A percentile compares a stretch with the other conserved stretches of the same genome.
Conservation (phyloP, 805 yeast genomes). For the Wickerhamiella bombiphila region DNA sequence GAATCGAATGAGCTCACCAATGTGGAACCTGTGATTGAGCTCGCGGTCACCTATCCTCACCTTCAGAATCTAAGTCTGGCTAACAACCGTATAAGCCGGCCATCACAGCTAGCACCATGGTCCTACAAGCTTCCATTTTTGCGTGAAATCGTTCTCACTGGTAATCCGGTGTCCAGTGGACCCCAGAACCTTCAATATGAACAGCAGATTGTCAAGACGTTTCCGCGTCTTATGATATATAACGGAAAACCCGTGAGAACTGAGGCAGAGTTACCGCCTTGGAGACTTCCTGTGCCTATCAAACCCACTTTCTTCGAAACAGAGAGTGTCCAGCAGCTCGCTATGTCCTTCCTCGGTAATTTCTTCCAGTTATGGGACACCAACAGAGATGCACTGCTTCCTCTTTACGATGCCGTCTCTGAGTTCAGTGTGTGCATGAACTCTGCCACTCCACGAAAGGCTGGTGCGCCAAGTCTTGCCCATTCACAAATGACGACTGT, state of each 20-base stretch:
- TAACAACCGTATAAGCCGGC: constrained; percentile 48
- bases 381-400: constrained; percentile 52
- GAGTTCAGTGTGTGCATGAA: constrained; percentile 74
- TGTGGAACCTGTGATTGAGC: constrained; percentile 40
- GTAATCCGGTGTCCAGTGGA: constrained; percentile 57
- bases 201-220: constrained; percentile 39
- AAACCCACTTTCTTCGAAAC: constrained; percentile 73
- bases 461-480: background rate
- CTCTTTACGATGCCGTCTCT: constrained; percentile 67
- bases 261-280: constrained; percentile 37
- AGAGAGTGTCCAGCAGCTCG: constrained; percentile 47
- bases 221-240: constrained; percentile 67
- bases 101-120: constrained; percentile 57
- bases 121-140: constrained; percentile 56
- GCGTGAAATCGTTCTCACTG: constrained; percentile 61
- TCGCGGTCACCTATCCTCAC: constrained; percentile 61
- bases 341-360: constrained; percentile 65
- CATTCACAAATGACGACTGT: constrained; percentile 1
- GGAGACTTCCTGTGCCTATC: constrained; percentile 24
- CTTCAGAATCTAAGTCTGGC: constrained; percentile 68
- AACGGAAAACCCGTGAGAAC: constrained; percentile 71
- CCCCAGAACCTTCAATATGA: constrained; percentile 37
- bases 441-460: constrained; percentile 11
- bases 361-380: constrained; percentile 72
- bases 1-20: constrained; percentile 45